Percentiles rank a stretch among this genome's conserved stretches.
Evolutionary conservation across 2,329 filamentous ascomycete genomes (phyloP).

Genomic region (Emmonsiellopsis sp.): DNA sequence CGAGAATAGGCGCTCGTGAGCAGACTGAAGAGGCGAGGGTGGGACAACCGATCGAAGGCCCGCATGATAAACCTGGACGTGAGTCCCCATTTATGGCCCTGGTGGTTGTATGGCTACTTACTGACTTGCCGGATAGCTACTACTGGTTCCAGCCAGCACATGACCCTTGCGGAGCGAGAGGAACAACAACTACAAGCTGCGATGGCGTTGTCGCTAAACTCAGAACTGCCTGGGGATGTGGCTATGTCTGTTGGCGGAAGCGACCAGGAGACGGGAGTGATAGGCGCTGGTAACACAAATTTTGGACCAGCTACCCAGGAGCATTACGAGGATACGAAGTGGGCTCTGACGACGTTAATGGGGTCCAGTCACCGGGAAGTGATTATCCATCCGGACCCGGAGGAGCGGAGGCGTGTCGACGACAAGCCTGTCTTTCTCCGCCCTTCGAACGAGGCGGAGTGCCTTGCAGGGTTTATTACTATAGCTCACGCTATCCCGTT

Average conservation of each 20-base stretch:
- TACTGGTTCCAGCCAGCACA: constrained; percentile 18
- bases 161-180: constrained; percentile 34
- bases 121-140: neutral
- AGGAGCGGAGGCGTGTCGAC: constrained; percentile 38
- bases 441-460: constrained; percentile 42
- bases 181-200: constrained; percentile 37
- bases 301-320: constrained; percentile 48
- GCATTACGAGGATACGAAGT: constrained; percentile 44
- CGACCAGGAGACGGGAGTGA: constrained; percentile 48
- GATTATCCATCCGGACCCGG: constrained; percentile 44
- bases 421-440: constrained; percentile 50
- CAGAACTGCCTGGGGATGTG: constrained; percentile 17
- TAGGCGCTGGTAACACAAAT: constrained; percentile 28
- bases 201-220: constrained; percentile 37
- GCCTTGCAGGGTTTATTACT: constrained; percentile 49
- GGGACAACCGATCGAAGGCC: constrained; percentile 17
- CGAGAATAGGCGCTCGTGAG: constrained; percentile 28
- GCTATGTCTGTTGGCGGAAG: constrained; percentile 34
- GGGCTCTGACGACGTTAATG: constrained; percentile 45
- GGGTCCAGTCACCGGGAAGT: constrained; percentile 41
- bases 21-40: constrained; percentile 12
- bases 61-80: constrained; percentile 22
- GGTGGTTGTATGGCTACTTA: constrained; percentile 9
- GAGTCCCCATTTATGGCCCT: constrained; percentile 7
- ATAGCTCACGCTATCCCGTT: constrained; percentile 54